Base-by-base conservation (phyloP, 2,329 filamentous ascomycete genomes). In the Fonsecaea erecta region DNA sequence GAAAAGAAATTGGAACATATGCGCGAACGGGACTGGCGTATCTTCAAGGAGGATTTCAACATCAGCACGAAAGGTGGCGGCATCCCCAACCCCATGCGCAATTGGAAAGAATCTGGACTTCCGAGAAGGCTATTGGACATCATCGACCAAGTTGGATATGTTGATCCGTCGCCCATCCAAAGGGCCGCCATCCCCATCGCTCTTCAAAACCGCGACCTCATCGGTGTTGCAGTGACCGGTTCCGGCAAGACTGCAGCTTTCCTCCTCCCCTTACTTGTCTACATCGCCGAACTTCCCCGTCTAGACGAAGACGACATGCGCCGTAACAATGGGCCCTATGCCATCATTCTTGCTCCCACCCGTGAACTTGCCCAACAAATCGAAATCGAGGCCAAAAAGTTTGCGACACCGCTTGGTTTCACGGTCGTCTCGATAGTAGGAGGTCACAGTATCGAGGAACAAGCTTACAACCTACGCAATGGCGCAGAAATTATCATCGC, bases 21-120 rank as follows among this genome's bases (percentile, higher is more conserved):
- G 95, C 91, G 92, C 68, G 93, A 98, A 79, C 86, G 95, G 76
- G 95, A 99, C 78, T 99, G 95, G 95, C 91, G 95, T 75, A 98
- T 99, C 73, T 97, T 99, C 87, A 99, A 98, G 80, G 95, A 98
- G 77, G 93, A 99, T 78, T 98, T 97, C 81, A 96, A 95, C 72
- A 99, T 99, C 75, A 85, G 90, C 46, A 97, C 93, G 8, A 98
- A 97, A 77, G 95, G 95, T 64, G 94, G 94, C 51, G 85, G 85
- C 28, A 92, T 98, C 62, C 95, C 95, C 0, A 94, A 98, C 73
- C 95, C 95, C 0, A 98, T 99, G 93, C 92, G 95, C 56, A 92
- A 84, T 71, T 99, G 95, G 95, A 76, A 85, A 53, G 95, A 99
- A 77, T 96, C 93, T 2, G 84, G 84, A 5, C 83, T 99, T 43